These are phyloP conservation scores for Hypoxylon crocopeplum DNA, from an alignment of 495 filamentous ascomycete genomes.

Conservation along the genomic window DNA sequence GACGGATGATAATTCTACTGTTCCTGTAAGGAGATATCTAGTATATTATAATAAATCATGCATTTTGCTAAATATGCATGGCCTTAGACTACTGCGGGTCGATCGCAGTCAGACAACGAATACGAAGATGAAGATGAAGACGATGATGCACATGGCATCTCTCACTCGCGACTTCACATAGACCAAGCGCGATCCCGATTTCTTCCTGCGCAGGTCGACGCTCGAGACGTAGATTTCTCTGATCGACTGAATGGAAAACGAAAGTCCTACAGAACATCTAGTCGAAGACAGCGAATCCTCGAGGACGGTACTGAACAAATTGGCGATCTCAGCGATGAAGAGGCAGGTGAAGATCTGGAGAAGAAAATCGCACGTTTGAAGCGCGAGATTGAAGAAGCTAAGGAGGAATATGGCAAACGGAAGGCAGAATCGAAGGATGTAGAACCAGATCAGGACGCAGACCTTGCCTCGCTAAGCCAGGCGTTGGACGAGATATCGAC, in stretches of 20 bases:
- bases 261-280: constrained; percentile 78
- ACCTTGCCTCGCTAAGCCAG: constrained; percentile 67
- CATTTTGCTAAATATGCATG: constrained; percentile 20
- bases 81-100: constrained; percentile 65
- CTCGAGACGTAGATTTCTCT: constrained; percentile 79
- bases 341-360: constrained; percentile 74
- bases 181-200: constrained; percentile 82
- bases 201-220: constrained; percentile 74
- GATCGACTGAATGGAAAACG: constrained; percentile 79
- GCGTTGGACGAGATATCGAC: constrained; percentile 65
- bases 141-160: constrained; percentile 69
- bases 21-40: constrained; percentile 63
- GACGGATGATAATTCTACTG: constrained; percentile 84
- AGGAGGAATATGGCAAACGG: constrained; percentile 66
- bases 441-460: constrained; percentile 42
- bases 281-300: constrained; percentile 64
- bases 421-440: constrained; percentile 46
- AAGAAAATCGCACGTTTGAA: constrained; percentile 78
- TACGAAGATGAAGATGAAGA: constrained; percentile 67
- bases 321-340: constrained; percentile 69
- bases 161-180: constrained; percentile 73
- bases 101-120: constrained; percentile 67
- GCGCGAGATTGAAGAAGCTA: constrained; percentile 80
- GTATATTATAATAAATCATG: constrained; percentile 3
- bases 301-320: constrained; percentile 68